Conservation (phyloP, 2,329 filamentous ascomycete species). For the Penicillium sp. region DNA sequence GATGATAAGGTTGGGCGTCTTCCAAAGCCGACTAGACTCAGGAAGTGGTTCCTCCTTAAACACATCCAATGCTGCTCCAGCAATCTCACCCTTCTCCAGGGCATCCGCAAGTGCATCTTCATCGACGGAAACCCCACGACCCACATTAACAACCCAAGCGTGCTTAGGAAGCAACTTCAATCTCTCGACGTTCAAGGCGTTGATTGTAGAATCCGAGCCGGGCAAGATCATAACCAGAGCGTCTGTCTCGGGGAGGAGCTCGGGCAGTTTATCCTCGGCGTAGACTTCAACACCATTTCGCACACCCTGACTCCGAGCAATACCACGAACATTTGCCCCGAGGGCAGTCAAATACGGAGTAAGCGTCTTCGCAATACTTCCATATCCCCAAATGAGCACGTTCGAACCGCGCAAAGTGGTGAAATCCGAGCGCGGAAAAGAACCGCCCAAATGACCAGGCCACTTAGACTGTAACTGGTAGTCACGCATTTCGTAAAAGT, state of each 20-base stretch:
- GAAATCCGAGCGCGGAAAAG: slow-evolving; percentile 62
- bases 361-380: slow-evolving; percentile 69
- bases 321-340: slow-evolving; percentile 64
- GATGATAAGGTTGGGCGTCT: slow-evolving; percentile 31
- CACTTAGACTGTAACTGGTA: slow-evolving; percentile 63
- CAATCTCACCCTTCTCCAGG: slow-evolving; percentile 30
- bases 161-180: slow-evolving; percentile 62
- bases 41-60: slow-evolving; percentile 32
- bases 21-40: slow-evolving; percentile 30
- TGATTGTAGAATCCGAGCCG: slow-evolving; percentile 61
- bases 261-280: slow-evolving; percentile 59
- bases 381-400: slow-evolving; percentile 69
- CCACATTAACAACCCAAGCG: slow-evolving; percentile 34
- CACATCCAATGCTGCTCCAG: slow-evolving; percentile 32
- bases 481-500: slow-evolving; percentile 65
- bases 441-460: slow-evolving; percentile 67
- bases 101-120: slow-evolving; percentile 32
- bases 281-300: slow-evolving; percentile 65
- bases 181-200: slow-evolving; percentile 62
- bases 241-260: slow-evolving; percentile 64
- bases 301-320: slow-evolving; percentile 64
- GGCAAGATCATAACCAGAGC: slow-evolving; percentile 72
- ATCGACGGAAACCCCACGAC: slow-evolving; percentile 31
- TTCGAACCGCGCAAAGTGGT: slow-evolving; percentile 65
- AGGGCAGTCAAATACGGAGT: slow-evolving; percentile 60